Percentiles rank a stretch among this genome's conserved stretches.
Conservation (phyloP, 2,329 filamentous ascomycete species). For the Aspergillus sergii region DNA sequence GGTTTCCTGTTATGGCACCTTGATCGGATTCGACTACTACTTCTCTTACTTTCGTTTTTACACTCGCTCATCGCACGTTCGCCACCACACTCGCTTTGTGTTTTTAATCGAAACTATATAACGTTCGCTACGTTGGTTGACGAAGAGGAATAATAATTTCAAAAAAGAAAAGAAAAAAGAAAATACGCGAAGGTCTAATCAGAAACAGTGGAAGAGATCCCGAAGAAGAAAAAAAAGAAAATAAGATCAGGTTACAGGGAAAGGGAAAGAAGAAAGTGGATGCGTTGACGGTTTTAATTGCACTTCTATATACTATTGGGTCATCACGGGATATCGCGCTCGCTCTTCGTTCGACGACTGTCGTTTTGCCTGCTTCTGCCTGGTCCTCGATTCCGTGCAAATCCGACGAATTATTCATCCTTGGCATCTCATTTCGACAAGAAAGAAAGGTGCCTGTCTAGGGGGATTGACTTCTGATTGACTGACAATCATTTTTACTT, state of each 20-base stretch:
- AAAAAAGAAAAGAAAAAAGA: conserved; percentile 9
- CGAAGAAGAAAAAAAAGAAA: conserved; percentile 13
- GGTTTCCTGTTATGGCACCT: conserved; percentile 33
- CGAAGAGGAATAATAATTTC: conserved; percentile 16
- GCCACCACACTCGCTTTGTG: conserved; percentile 41
- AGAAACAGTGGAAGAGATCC: neutral
- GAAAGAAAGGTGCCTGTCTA: neutral
- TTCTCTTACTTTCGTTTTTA: conserved; percentile 22
- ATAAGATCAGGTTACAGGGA: conserved; percentile 17
- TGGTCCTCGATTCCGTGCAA: conserved; percentile 9
- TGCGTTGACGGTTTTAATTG: conserved; percentile 4
- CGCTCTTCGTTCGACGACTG: conserved; percentile 23
- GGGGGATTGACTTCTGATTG: conserved; percentile 6
- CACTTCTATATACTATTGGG: conserved; percentile 22
- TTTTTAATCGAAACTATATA: conserved; percentile 35
- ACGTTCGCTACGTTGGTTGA: conserved; percentile 43
- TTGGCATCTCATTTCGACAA: conserved; percentile 7
- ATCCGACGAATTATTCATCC: conserved; percentile 9
- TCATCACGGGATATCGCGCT: conserved; percentile 18
- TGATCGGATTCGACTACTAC: conserved; percentile 25
- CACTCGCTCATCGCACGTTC: conserved; percentile 41
- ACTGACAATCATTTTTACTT: conserved; percentile 10
- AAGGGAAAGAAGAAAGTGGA: conserved; percentile 13
- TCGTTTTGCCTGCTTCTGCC: conserved; percentile 20
- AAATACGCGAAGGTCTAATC: neutral